Base-by-base conservation (phyloP, 768 basidiomycete species). In the Pisolithus tinctorius region DNA sequence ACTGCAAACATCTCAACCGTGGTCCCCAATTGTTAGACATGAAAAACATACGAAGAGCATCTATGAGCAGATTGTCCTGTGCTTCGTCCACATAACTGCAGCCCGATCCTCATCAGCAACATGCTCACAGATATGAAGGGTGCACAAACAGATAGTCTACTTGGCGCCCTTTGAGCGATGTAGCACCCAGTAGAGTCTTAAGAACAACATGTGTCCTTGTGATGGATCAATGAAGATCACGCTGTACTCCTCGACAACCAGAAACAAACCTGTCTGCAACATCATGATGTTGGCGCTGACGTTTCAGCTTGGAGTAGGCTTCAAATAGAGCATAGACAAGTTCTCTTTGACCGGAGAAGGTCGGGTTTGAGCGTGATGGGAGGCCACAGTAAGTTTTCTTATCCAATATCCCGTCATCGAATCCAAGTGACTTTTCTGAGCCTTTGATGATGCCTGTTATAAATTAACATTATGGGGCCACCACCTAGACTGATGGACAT, bases 41-140 rank as follows among this genome's bases (percentile, higher is more conserved):
- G 26, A 25, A 37, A 6, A 13, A 62, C 76, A 36, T 62, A 86
- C 85, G 53, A 14, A 79, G 68, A 1, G 78, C 71, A 60, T 88
- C 85, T 7, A 87, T 77, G 6, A 88, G 69, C 0, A 87, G 69
- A 58, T 83, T 79, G 55, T 88, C 87, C 59, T 88, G 86, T 0
- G 78, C 81, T 64, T 88, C 86, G 43, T 88, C 86, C 2, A 88
- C 74, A 58, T 86, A 88, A 11, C 85, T 63, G 7, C 9, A 41
- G 30, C 39, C 43, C 30, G 2, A 23, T 6, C 20, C 34, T 14
- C 48, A 1, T 6, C 0, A 26, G 6, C 14, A 14, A 13, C 34
- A 11, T 34, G 34, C 14, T 34, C 34, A 30, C 11, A 14, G 43
- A n/a, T 23, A 10, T 26, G 30, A 5, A 20, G 14, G 39, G n/a